Base-by-base conservation (phyloP, 805 yeast genomes). In the Wickerhamia fluorescens region DNA sequence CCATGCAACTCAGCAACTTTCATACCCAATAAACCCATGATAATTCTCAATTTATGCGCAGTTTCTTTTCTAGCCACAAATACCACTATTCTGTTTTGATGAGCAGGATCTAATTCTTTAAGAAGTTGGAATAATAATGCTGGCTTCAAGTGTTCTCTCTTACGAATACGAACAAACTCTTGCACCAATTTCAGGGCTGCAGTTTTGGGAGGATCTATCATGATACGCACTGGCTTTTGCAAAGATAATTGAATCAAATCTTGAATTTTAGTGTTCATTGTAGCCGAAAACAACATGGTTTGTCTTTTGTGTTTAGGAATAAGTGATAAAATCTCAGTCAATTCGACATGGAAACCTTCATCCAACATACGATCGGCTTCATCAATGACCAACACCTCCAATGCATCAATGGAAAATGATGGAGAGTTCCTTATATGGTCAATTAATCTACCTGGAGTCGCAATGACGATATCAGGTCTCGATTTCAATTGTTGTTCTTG, bases 341-440 rank as follows among this genome's bases (percentile, higher is more conserved):
- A 66, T 58, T 92, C 98, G 30, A 78, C 85, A 58, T 88, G 96
- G 74, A 92, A 92, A 50, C 99, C 99, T 60, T 92, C 99, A 54
- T 92, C 99, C 44, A 92, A 71, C 97, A 92, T 92, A 65, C 98
- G 78, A 69, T 92, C 98, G 36, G 98, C 98, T 66, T 92, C 98
- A 65, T 92, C 98, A 43, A 92, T 71, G 17, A 92, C 94, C 45
- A 92, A 66, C 30, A 92, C 83, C 61, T 92, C 98, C 28, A 92
- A 92, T 19, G 78, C 69, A 42, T 92, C 97, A 27, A 87, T 94
- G 27, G 77, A 75, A 54, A 92, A 92, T 29, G 92, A 80, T 6
- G 96, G 86, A 5, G 97, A 88, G 61, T 92, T 92, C 51, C 97
- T 71, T 33, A 92, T 75, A 59, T 92, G 99, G 58, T 92, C 99